Base-by-base conservation (phyloP, 768 basidiomycete genomes). In the Pleurotus citrinopileatus region DNA sequence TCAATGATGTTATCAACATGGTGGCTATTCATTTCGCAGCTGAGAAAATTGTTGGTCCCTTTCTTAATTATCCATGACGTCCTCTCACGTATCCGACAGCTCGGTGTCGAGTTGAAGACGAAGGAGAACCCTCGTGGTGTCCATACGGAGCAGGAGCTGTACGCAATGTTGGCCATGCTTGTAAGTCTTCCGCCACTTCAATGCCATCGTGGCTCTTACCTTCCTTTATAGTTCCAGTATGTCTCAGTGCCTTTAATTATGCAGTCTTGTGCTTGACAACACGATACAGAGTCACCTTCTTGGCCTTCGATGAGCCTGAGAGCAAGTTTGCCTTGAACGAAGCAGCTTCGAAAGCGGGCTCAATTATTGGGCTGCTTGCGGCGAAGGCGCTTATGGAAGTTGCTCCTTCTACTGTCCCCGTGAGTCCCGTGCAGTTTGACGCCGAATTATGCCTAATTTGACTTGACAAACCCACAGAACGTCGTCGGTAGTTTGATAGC, bases 21-120 rank as follows among this genome's bases (percentile, higher is more conserved):
- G 64, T 68, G n/a, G 63, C 66, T 5, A 67, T 73, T 2, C 69
- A 73, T 47, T 79, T 76, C 76, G 72, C 72, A 4, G 68, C 73
- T 3, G 68, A 72, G 57, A 59, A 65, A 38, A 54, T 77, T 27
- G 74, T 75, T 45, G 13, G 71, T 58, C 19, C 23, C 23, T 15
- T 19, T 46, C 42, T 23, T 20, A 27, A 13, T 38, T 29, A n/a
- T 34, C 2, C 42, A 13, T 54, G 10, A 40, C 28, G 17, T 40
- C 19, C 17, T 7, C 6, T 22, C 4, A 28, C 42, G 3, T 47
- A 29, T 36, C 15, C 38, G 40, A 10, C 44, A 75, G 73, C 65
- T 70, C 34, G 76, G 75, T 2, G 62, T 78, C 7, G 63, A 70
- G 13, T 57, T 76, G 23, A 78, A 78, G 63, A 74, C 74, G 36